These are phyloP conservation scores for Colletotrichum spinosum DNA, from an alignment of 2,329 filamentous ascomycete genomes.

Conservation along the genomic window DNA sequence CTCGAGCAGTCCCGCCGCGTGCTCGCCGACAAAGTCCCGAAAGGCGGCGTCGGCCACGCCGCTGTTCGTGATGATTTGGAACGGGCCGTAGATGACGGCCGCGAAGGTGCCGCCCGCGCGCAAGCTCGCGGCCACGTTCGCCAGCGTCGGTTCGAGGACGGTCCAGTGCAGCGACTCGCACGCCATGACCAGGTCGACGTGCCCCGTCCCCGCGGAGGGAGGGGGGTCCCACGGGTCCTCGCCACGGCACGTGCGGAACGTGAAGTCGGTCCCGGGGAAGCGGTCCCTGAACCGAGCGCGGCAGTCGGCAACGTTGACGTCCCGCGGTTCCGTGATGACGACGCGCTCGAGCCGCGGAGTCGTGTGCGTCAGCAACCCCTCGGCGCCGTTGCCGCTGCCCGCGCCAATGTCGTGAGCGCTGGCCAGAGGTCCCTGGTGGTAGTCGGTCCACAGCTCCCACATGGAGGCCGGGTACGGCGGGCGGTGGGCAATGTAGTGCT, in stretches of 20 bases:
- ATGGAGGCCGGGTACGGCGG: conserved; percentile 28
- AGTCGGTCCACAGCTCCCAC: conserved; percentile 24
- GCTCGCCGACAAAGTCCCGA: conserved; percentile 11
- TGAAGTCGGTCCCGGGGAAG: conserved; percentile 15
- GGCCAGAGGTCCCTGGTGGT: conserved; percentile 16
- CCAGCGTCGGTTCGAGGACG: conserved; percentile 2
- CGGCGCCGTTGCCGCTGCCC: conserved; percentile 14
- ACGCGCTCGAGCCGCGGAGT: conserved; percentile 6
- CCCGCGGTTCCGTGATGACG: conserved; percentile 22
- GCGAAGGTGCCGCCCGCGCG: conserved; percentile 14
- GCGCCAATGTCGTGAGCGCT: conserved; percentile 22
- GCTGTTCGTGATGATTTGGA: conserved; percentile 18
- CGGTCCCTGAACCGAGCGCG: conserved; percentile 9
- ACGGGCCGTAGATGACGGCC: conserved; percentile 28
- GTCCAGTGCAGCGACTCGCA: conserved; percentile 30
- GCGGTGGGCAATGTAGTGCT: conserved; percentile 26
- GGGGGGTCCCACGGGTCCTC: conserved; percentile 13
- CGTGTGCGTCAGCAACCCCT: conserved; percentile 15
- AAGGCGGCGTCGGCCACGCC: conserved; percentile 13
- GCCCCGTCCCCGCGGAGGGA: neutral
- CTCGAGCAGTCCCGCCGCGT: conserved; percentile 7
- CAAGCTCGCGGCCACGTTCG: conserved; percentile 12
- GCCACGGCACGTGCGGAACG: conserved; percentile 10
- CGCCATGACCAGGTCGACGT: conserved; percentile 24
- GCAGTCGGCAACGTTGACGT: conserved; percentile 18